Conservation (phyloP, 352 stramenopile species). For the Phytophthora capsici region DNA sequence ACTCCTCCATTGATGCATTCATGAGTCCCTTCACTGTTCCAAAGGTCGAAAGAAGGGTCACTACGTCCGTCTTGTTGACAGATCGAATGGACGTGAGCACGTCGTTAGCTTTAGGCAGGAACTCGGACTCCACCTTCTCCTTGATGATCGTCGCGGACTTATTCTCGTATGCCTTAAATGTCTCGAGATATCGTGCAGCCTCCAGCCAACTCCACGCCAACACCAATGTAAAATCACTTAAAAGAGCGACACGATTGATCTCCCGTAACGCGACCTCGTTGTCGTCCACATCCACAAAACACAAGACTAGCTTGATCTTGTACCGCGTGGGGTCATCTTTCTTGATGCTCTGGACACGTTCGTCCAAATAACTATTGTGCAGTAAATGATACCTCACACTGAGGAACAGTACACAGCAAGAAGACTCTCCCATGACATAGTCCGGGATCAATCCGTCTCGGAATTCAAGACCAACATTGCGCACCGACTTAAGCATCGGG, state of each 20-base stretch:
- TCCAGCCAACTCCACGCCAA: conserved; percentile 95
- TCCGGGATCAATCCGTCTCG: conserved; percentile 92
- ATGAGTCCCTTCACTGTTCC: conserved; percentile 86
- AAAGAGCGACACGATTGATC: conserved; percentile 93
- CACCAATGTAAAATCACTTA: conserved; percentile 94
- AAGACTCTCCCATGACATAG: conserved; percentile 92
- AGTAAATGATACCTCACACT: conserved; percentile 91
- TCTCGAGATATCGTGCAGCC: conserved; percentile 96
- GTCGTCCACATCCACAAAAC: conserved; percentile 96
- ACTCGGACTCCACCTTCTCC: conserved; percentile 92
- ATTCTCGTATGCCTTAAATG: conserved; percentile 96
- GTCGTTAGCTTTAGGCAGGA: conserved; percentile 91
- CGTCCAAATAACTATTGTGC: conserved; percentile 91
- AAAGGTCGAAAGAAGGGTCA: conserved; percentile 94
- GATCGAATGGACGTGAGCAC: conserved; percentile 90
- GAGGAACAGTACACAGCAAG: conserved; percentile 91
- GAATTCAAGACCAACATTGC: conserved; percentile 94
- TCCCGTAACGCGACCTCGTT: conserved; percentile 92
- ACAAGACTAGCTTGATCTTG: conserved; percentile 92
- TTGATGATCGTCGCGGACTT: conserved; percentile 95
- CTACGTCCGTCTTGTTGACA: conserved; percentile 97
- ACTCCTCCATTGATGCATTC: conserved; percentile 92
- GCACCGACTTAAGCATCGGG: conserved; percentile 91
- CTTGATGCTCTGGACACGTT: conserved; percentile 90
- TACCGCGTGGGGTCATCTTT: conserved; percentile 78